Base-by-base conservation (phyloP, 2,329 filamentous ascomycete genomes). In the Fusarium newnesense region DNA sequence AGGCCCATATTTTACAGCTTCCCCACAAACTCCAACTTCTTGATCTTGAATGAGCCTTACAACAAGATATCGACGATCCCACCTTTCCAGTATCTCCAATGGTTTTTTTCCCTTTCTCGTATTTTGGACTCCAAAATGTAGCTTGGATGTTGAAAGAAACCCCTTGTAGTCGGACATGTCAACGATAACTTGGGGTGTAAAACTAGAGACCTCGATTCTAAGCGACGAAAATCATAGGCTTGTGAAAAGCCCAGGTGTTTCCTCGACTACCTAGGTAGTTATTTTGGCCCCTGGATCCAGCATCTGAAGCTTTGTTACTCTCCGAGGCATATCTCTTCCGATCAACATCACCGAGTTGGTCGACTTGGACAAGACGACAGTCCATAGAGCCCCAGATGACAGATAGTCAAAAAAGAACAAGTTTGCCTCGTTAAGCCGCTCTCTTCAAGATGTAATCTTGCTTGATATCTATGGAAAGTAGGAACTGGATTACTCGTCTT, bases 11-110 rank as follows among this genome's bases (percentile, higher is more conserved):
- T 56, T 56, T 37, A 28, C 43, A 39, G 52, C 44, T 43, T 64
- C 61, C 56, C 56, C 53, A 61, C 43, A 64, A 61, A 64, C 56
- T 50, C 30, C 47, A 50, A 34, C 30, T 30, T 50, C 47, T 50
- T 24, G 16, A 34, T 24, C 30, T 34, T 9, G 47, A 50, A 6
- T 50, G 56, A 60, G 56, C 44, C 60, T 62, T 50, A 39, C 50
- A 2, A 26, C 16, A 24, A 15, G n/a, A 52, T 19, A 19, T 36
- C 49, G 18, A 36, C 12, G 7, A 36, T 36, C 15, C 21, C 11
- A 24, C 16, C 3, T 9, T 13, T 8, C 12, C 2, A 32, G 7
- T 15, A 32, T 9, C 21, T 28, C 3, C 7, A 12, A 1, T 12
- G 1, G 28, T 0, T n/a, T 32, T 32, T 6, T 30, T 9, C 32